These are phyloP conservation scores for Phaeophleospora eucalypticola DNA, from an alignment of 2,329 filamentous ascomycete genomes.

Conservation along the genomic window DNA sequence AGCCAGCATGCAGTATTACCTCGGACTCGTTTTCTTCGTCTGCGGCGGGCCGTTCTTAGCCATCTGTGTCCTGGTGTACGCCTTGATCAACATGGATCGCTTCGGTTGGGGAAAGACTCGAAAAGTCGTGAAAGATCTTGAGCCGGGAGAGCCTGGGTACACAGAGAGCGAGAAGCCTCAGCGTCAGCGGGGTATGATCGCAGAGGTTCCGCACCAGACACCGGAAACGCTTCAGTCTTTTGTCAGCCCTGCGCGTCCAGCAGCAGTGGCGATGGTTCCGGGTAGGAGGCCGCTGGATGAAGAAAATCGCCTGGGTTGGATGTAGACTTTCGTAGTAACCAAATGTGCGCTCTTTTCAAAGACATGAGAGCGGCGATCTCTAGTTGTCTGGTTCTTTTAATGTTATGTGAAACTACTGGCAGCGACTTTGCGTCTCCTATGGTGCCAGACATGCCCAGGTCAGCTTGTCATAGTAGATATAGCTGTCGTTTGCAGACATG, in stretches of 20 bases:
- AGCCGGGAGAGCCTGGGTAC: background rate
- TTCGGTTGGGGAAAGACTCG: slow-evolving; percentile 6
- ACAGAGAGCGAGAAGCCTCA: background rate
- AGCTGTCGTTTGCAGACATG: no score
- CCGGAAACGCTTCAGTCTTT: background rate
- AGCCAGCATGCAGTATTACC: background rate
- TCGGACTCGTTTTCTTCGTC: background rate
- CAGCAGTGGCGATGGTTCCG: background rate
- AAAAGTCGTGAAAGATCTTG: background rate
- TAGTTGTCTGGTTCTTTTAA: no score
- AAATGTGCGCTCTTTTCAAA: no score
- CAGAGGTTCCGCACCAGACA: background rate
- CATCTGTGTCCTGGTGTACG: slow-evolving; percentile 2
- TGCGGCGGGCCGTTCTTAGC: background rate
- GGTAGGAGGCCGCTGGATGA: background rate
- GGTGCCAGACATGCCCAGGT: no score
- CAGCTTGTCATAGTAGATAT: no score
- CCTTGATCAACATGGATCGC: slow-evolving; percentile 2
- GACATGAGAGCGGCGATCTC: no score
- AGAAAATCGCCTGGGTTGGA: background rate
- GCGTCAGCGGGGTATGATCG: slow-evolving; percentile 1
- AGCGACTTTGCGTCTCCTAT: no score
- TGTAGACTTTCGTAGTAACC: no score
- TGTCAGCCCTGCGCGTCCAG: background rate
- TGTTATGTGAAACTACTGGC: no score